Conservation (phyloP, 805 yeast genomes). For the Yarrowia phangngaensis region DNA sequence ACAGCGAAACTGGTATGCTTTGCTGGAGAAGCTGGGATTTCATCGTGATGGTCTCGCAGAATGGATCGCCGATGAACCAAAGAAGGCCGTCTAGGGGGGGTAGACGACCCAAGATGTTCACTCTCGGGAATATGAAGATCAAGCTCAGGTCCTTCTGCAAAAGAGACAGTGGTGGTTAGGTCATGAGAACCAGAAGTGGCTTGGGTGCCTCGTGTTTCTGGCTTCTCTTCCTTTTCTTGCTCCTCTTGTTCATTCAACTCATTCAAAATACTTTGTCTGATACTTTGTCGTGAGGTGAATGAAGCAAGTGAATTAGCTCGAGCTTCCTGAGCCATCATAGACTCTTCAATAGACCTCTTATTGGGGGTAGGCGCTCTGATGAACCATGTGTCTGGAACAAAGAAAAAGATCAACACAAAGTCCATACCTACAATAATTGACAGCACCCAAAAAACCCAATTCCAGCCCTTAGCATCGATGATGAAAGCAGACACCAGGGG, state of each 20-base stretch:
- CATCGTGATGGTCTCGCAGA: conserved; percentile 7
- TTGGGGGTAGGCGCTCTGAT: conserved; percentile 51
- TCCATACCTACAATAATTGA: conserved; percentile 51
- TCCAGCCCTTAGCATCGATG: conserved; percentile 48
- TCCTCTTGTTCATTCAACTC: not conserved
- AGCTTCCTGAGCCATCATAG: conserved; percentile 46
- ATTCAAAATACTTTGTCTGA: not conserved
- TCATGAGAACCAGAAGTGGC: not conserved
- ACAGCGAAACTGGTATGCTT: conserved; percentile 16
- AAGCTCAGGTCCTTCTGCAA: not conserved
- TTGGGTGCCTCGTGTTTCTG: not conserved
- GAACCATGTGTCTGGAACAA: conserved; percentile 66
- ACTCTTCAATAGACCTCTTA: conserved; percentile 48
- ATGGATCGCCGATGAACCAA: conserved; percentile 3
- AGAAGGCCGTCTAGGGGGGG: conserved; percentile 10
- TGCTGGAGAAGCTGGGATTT: not conserved
- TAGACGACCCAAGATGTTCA: conserved; percentile 7
- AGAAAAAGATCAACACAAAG: conserved; percentile 47
- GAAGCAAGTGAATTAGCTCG: conserved; percentile 33
- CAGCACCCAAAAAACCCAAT: conserved; percentile 60
- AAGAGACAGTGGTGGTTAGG: not conserved
- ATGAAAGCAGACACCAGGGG: conserved; percentile 56
- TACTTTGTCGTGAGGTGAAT: conserved; percentile 1
- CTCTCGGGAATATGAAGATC: conserved; percentile 8
- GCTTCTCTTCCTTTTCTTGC: not conserved